Base-by-base conservation (phyloP, 139 green algal species). In the Asterochloris erici region DNA sequence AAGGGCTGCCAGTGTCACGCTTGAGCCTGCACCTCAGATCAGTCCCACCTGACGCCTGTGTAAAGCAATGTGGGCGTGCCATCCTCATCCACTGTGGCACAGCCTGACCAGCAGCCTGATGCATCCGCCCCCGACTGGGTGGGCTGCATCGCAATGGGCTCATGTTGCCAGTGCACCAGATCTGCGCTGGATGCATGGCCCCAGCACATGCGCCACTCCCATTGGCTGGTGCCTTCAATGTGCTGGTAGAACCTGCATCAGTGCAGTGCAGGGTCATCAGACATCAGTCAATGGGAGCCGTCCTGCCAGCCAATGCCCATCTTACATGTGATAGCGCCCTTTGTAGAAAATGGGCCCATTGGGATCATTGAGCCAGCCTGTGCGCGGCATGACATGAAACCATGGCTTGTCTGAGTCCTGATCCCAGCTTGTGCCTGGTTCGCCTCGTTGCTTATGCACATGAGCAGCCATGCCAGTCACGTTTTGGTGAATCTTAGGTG, bases 281-380 rank as follows among this genome's bases (percentile, higher is more conserved):
- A 66, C 21, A 80, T 70, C 15, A 68, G 75, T 11, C 17, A 0
- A 15, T 76, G 0, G 70, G 19, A 15, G 70, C 70, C 66, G 1
- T 71, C 21, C 64, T 70, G 64, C 64, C 64, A 70, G 64, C 64
- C 66, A 26, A 71, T 26, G 38, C 38, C 38, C 38, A 54, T 14
- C 74, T 79, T 64, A 88, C 86, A 89, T 47, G 78, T 89, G 86
- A 29, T 87, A 87, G 47, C 66, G 63, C 12, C 86, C 83, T 14
- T 87, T 79, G 74, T 86, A 83, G 75, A 77, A 89, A 21, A 89
- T 86, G 14, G 79, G 79, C 1, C 86, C 86, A 63, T 90, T 90
- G n/a, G 84, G 84, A 74, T 90, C 86, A 73, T 90, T 90, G 12
- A 86, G 64, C 86, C 86, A 90, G 78, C 82, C 82, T 26, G 75